Conservation (phyloP, 345 rosid genomes). For the Turritis glabra region DNA sequence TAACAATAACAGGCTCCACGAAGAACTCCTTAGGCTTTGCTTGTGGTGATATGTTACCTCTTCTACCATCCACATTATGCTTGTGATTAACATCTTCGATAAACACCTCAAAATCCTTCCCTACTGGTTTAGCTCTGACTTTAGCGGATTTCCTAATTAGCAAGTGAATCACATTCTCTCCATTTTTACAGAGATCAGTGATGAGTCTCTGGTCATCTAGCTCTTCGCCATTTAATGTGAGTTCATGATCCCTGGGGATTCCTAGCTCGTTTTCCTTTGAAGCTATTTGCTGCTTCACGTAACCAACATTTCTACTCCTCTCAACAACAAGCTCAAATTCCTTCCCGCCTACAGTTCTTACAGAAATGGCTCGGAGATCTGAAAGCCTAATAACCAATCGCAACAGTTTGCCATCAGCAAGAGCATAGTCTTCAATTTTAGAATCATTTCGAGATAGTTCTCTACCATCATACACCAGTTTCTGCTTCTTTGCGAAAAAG, state of each 20-base stretch:
- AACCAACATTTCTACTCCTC: slow-evolving; percentile 66
- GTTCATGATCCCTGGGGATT: slow-evolving; percentile 56
- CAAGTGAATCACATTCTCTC: slow-evolving; percentile 63
- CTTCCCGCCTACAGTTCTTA: slow-evolving; percentile 64
- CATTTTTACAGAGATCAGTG: slow-evolving; percentile 55
- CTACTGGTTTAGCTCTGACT: slow-evolving; percentile 53
- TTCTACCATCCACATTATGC: slow-evolving; percentile 29
- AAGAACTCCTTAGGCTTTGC: slow-evolving; percentile 45
- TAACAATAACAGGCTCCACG: slow-evolving; percentile 59
- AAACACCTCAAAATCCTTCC: slow-evolving; percentile 56
- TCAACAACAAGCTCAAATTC: slow-evolving; percentile 60
- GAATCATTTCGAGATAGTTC: slow-evolving; percentile 61
- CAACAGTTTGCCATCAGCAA: slow-evolving; percentile 62
- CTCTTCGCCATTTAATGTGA: slow-evolving; percentile 71
- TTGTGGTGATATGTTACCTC: slow-evolving; percentile 33
- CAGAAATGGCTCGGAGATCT: slow-evolving; percentile 65
- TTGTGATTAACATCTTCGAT: slow-evolving; percentile 45
- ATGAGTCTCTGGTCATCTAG: slow-evolving; percentile 79
- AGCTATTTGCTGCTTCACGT: slow-evolving; percentile 74
- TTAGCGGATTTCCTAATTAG: slow-evolving; percentile 58
- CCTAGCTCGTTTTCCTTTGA: slow-evolving; percentile 46
- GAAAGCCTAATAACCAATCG: slow-evolving; percentile 68
- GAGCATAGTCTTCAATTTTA: slow-evolving; percentile 53
- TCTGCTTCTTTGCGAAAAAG: slow-evolving; percentile 65
- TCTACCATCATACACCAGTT: slow-evolving; percentile 60